Conservation (phyloP, 345 rosid species). For the Iberis pinnata region DNA sequence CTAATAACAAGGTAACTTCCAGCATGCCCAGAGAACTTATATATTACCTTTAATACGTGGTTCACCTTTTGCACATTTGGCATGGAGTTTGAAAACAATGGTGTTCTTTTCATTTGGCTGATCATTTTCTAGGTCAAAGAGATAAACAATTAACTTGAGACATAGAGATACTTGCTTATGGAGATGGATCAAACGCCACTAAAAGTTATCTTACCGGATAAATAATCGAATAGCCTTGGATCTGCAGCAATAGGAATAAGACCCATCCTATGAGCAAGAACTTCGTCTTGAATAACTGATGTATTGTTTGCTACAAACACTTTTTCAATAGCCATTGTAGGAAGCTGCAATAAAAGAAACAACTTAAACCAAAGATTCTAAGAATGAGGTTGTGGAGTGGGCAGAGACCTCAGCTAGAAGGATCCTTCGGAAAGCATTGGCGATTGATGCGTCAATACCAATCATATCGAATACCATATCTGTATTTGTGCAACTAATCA, state of each 20-base stretch:
- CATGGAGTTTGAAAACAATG: slow-evolving; percentile 89
- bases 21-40: no score
- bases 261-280: slow-evolving; percentile 92
- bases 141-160: not conserved
- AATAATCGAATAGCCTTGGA: slow-evolving; percentile 77
- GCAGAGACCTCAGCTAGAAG: slow-evolving; percentile 76
- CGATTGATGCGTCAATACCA: slow-evolving; percentile 74
- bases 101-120: slow-evolving; percentile 83
- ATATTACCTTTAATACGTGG: slow-evolving; percentile 52
- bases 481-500: slow-evolving; percentile 43
- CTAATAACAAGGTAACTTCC: no score
- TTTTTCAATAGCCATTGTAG: slow-evolving; percentile 95
- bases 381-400: no score
- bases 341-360: slow-evolving; percentile 43
- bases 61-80: slow-evolving; percentile 37
- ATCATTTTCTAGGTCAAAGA: slow-evolving; percentile 48
- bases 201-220: slow-evolving; percentile 52
- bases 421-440: slow-evolving; percentile 87
- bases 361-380: not conserved
- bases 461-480: slow-evolving; percentile 81
- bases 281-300: slow-evolving; percentile 80
- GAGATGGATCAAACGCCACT: not conserved
- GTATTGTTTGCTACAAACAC: slow-evolving; percentile 85
- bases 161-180: not conserved
- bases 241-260: slow-evolving; percentile 76